phyloP scores from a whole-genome alignment of 1,284 basidiomycete species.

The Rhodofomes roseus region DNA sequence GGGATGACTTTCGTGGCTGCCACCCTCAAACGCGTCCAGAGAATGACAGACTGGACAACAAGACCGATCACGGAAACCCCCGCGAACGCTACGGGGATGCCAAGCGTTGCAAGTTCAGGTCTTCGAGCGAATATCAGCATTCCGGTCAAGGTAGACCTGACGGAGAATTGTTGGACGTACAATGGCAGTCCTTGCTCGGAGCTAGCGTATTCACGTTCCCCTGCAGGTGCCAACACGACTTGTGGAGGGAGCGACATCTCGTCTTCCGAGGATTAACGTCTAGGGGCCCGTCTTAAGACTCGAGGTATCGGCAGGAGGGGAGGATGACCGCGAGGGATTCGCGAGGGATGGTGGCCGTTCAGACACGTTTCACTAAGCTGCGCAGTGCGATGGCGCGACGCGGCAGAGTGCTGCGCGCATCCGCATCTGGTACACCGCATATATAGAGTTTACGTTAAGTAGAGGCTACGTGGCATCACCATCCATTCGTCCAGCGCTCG shows the following conservation, averaged over 20 bases:
- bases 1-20: neutral
- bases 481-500: too few relatives aligned
- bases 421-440: too few relatives aligned
- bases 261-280: too few relatives aligned
- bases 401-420: too few relatives aligned
- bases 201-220: neutral
- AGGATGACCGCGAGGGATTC: neutral
- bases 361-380: too few relatives aligned
- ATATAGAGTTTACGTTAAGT: too few relatives aligned
- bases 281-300: too few relatives aligned
- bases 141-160: neutral
- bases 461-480: too few relatives aligned
- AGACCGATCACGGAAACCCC: neutral
- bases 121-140: neutral
- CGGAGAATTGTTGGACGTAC: neutral
- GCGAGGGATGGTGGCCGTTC: too few relatives aligned
- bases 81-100: neutral
- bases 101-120: neutral
- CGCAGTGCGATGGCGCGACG: too few relatives aligned
- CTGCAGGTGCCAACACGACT: neutral
- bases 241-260: neutral
- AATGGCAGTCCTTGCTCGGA: neutral
- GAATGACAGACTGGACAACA: neutral
- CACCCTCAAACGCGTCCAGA: neutral
- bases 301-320: too few relatives aligned